phyloP scores from a whole-genome alignment of 352 stramenopile species.

The Phytophthora lateralis region DNA sequence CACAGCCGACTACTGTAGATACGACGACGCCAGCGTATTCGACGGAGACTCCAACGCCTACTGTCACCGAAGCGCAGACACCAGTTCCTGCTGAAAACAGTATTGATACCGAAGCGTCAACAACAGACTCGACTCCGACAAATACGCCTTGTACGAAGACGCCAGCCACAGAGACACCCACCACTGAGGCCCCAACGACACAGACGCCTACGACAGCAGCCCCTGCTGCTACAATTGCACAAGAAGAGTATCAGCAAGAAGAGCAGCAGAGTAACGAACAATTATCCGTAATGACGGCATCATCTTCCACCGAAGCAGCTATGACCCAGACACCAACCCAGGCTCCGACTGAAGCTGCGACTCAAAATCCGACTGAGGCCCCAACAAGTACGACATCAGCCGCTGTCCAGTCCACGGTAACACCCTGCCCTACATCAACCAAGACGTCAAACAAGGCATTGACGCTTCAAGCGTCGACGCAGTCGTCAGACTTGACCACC shows the following conservation, averaged over 20 bases:
- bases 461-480: constrained; percentile 16
- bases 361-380: neutral
- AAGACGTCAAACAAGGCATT: constrained; percentile 2
- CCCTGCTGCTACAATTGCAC: neutral
- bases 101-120: constrained; percentile 3
- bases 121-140: neutral
- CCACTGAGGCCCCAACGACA: neutral
- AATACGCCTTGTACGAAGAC: neutral
- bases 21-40: neutral
- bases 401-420: constrained; percentile 2
- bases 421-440: constrained; percentile 7
- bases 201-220: neutral
- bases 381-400: neutral
- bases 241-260: constrained; percentile 8
- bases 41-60: constrained; percentile 15
- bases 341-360: constrained; percentile 1
- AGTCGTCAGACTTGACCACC: constrained; percentile 7
- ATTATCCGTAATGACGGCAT: neutral
- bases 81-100: constrained; percentile 6
- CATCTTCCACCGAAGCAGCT: neutral
- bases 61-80: neutral
- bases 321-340: neutral
- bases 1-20: neutral
- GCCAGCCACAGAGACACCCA: constrained; percentile 2
- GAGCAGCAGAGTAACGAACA: neutral